Base-by-base conservation (phyloP, 441 rosid genomes). In the Pelargonium citronellum region DNA sequence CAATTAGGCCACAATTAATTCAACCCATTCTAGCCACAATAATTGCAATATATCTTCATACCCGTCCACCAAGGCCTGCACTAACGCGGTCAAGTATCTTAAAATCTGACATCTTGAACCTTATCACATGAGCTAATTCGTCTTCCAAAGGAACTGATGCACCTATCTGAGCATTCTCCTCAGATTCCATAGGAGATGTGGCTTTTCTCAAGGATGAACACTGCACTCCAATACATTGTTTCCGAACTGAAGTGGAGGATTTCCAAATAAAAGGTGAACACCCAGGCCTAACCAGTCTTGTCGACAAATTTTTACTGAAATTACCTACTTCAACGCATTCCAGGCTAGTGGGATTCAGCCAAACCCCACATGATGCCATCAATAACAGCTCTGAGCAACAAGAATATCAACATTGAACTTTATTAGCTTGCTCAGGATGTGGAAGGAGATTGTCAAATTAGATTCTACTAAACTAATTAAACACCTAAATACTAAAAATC, bases 21-120 rank as follows among this genome's bases (percentile, higher is more conserved):
- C 20, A 65, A 4, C 16, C 17, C 27, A 7, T 58, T 15, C 47
- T 41, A 46, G 63, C 1, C 27, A 49, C 5, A 61, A 34, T 20
- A 37, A 30, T 8, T 20, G 13, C 20, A 43, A 41, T 22, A 49
- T 51, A 24, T 19, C 55, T 27, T 55, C 80, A 64, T 87, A 91
- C 99, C 92, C 92, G 77, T 16, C 96, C 96, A 7, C 90, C 87
- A 75, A 91, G 94, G 77, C 99, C 99, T 57, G 82, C 65, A 73
- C 97, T 95, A 74, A 91, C 92, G 63, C 82, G 82, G 77, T 90
- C 87, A 75, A 90, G 91, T 69, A 90, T 72, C 81, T 79, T 80
- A 70, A 91, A 90, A 81, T 91, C 96, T 64, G 89, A 81, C 91
- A 85, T 85, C 79, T 77, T 79, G 80, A 95, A 91, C 85, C 88